phyloP scores from a whole-genome alignment of 352 stramenopile genomes.

The Elongisporangium anandrum region DNA sequence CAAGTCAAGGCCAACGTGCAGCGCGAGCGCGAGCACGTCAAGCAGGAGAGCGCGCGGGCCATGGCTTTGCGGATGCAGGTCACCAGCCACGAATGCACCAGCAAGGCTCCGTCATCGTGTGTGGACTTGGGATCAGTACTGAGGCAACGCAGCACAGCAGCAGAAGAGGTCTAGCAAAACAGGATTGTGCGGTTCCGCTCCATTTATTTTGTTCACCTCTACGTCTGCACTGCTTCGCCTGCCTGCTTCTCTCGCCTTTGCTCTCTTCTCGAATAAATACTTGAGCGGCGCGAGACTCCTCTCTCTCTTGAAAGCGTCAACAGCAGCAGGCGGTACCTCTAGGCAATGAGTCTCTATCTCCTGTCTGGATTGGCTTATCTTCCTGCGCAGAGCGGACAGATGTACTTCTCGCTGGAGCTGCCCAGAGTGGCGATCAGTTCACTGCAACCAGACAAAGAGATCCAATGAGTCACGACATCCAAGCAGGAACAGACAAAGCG shows the following conservation, averaged over 20 bases:
- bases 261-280: slow-evolving; percentile 1
- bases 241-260: slow-evolving; percentile 25
- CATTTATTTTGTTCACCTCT: neutral
- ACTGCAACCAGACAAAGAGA: slow-evolving; percentile 15
- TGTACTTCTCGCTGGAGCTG: slow-evolving; percentile 81
- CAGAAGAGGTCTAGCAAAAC: neutral
- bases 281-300: neutral
- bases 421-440: slow-evolving; percentile 47
- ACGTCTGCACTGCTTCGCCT: slow-evolving; percentile 1
- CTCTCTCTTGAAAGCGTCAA: neutral
- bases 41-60: slow-evolving; percentile 61
- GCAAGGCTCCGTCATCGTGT: neutral
- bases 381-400: slow-evolving; percentile 71
- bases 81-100: neutral
- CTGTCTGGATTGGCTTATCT: slow-evolving; percentile 28
- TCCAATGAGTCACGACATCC: slow-evolving; percentile 2
- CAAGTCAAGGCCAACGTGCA: slow-evolving; percentile 47
- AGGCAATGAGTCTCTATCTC: neutral
- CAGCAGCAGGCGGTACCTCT: neutral
- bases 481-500: slow-evolving; percentile 1
- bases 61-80: slow-evolving; percentile 37
- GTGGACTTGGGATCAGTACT: neutral
- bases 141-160: neutral
- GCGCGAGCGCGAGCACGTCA: slow-evolving; percentile 55
- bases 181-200: neutral